Base-by-base conservation (phyloP, 2,329 filamentous ascomycete species). In the Xylaria sp. region DNA sequence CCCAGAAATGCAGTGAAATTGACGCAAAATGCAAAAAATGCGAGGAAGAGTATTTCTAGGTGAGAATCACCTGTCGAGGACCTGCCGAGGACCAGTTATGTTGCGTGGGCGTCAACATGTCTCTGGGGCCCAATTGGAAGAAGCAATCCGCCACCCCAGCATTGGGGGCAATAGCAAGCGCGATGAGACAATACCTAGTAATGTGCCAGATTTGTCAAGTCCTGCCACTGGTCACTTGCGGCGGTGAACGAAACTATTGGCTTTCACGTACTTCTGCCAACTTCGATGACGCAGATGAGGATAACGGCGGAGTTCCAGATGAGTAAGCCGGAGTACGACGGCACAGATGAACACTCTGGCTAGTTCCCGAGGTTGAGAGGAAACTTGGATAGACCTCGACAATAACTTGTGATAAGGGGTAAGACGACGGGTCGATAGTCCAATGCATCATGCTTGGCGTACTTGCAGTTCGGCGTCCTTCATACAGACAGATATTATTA, bases 401-500 rank as follows among this genome's bases (percentile, higher is more conserved):
- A 34, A 13, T 34, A 34, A 34, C 5, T 34, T 34, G 29, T 34
- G 16, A 34, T n/a, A n/a, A n/a, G n/a, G n/a, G n/a, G n/a, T n/a
- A 13, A 4, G 29, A 34, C 9, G 3, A 13, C 11, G 29, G 29
- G 8, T 34, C 3, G 29, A 13, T 13, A 34, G 29, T 11, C 16
- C 29, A 34, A 34, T 13, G 16, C 11, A 34, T 34, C 29, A 34
- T 4, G 16, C 29, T 34, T 34, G 29, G 29, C 29, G 9, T 4
- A 34, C 29, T 34, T 34, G 29, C 8, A 7, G 9, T 34, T 13
- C 29, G 29, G 29, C 11, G 11, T 7, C 16, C 29, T 34, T 34
- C 11, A n/a, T n/a, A n/a, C 40, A 34, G 41, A 50, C 41, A 44
- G 55, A 41, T 46, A 54, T 38, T 29, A 58, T 48, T 50, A 50